Percentiles rank a stretch among this genome's conserved stretches.
These are phyloP conservation scores for Magnaporthiopsis incrustans DNA, from an alignment of 2,329 filamentous ascomycete species.

Conservation along the genomic window DNA sequence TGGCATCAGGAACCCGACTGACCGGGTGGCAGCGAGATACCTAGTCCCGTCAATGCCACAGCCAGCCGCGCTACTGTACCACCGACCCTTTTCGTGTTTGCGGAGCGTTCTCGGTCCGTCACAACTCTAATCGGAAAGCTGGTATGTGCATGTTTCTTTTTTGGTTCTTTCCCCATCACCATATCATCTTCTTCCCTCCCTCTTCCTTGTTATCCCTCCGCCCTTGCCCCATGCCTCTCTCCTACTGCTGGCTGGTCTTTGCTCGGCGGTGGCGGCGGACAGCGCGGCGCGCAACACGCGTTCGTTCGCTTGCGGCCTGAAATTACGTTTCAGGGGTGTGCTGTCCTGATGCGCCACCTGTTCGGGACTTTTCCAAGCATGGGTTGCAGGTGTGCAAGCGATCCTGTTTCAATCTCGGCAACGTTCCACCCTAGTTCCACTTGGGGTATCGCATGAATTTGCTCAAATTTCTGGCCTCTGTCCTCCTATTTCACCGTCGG, in stretches of 20 bases:
- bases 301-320: conserved; percentile 1
- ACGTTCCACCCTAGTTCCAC: conserved; percentile 28
- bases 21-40: conserved; percentile 2
- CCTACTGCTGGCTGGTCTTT: not conserved
- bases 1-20: conserved; percentile 3
- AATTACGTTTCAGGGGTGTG: conserved; percentile 8
- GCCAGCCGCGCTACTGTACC: not conserved
- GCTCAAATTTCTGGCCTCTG: conserved; percentile 19
- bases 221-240: not conserved
- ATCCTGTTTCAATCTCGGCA: conserved; percentile 31
- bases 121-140: not conserved
- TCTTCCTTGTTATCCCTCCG: not conserved
- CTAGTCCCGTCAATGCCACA: not conserved
- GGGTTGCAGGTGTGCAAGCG: conserved; percentile 16
- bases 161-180: not conserved
- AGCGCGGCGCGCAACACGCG: not conserved
- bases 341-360: conserved; percentile 8
- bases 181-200: no score
- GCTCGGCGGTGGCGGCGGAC: not conserved
- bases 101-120: not conserved
- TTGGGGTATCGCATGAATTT: conserved; percentile 29
- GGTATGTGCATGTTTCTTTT: not conserved
- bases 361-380: conserved; percentile 12
- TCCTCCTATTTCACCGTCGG: conserved; percentile 12
- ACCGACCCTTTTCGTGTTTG: not conserved